Evolutionary conservation across 441 rosid species (phyloP).

Genomic region (Gossypium lobatum): DNA sequence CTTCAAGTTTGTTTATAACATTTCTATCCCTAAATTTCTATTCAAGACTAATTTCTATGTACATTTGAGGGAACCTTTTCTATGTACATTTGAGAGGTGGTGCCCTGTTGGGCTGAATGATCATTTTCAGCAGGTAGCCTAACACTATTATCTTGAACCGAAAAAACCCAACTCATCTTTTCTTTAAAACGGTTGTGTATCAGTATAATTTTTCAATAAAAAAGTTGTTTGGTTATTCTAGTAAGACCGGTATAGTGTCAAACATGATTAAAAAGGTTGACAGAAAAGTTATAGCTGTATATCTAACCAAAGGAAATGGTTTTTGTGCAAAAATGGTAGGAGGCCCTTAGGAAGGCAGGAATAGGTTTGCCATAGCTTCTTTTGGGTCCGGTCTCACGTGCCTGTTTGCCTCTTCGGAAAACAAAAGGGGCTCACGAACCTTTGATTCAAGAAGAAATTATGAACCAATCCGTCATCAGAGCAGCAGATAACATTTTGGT

Average conservation of each 20-base stretch:
- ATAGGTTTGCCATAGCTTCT: background rate
- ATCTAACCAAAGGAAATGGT: background rate
- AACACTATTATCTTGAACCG: background rate
- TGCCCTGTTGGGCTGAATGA: background rate
- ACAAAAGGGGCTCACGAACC: conserved; percentile 18
- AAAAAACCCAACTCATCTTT: background rate
- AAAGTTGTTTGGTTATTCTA: background rate
- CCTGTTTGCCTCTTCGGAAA: conserved; percentile 22
- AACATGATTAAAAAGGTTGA: background rate
- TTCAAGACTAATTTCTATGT: background rate
- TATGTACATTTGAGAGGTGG: background rate
- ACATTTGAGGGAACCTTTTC: background rate
- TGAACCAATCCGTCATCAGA: background rate
- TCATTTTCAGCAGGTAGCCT: background rate
- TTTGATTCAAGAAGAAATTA: background rate
- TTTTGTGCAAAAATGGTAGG: conserved; percentile 5
- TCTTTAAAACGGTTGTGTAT: background rate
- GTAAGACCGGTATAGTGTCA: background rate
- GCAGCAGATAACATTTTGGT: conserved; percentile 8
- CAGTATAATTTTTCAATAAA: background rate
- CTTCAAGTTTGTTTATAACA: background rate
- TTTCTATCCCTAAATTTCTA: background rate
- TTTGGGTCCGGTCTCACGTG: conserved; percentile 2
- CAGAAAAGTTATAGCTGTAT: background rate
- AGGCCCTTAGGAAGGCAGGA: conserved; percentile 2